phyloP scores from a whole-genome alignment of 2,329 filamentous ascomycete genomes.

The Colletotrichum somersetense region DNA sequence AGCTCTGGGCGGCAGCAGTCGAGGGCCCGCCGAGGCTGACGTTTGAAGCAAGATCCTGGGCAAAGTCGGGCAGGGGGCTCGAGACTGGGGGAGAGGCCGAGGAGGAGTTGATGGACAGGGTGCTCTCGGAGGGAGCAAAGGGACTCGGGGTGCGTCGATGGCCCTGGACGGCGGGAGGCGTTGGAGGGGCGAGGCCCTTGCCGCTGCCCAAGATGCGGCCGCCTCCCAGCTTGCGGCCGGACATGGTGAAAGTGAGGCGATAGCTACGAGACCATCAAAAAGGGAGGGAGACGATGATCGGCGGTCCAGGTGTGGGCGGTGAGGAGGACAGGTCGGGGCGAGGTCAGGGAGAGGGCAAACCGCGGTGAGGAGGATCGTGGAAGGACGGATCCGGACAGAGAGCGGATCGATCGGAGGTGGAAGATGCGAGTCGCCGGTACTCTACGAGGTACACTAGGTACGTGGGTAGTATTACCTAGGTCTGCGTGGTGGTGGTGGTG shows the following conservation, averaged over 20 bases:
- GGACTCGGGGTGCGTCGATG: slow-evolving; percentile 63
- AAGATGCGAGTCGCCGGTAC: neutral
- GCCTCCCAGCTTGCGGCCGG: slow-evolving; percentile 88
- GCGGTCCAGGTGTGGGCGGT: slow-evolving; percentile 6
- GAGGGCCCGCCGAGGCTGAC: slow-evolving; percentile 75
- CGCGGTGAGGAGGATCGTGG: neutral
- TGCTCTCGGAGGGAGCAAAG: slow-evolving; percentile 74
- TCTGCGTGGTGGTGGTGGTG: neutral
- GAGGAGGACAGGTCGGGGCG: slow-evolving; percentile 50
- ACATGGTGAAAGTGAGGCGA: slow-evolving; percentile 68
- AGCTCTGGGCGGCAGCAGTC: slow-evolving; percentile 68
- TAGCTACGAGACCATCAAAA: slow-evolving; percentile 38
- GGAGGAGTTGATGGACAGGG: slow-evolving; percentile 81
- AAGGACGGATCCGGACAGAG: neutral
- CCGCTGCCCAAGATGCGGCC: slow-evolving; percentile 91
- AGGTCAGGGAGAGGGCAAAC: slow-evolving; percentile 31
- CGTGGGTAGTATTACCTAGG: too few relatives aligned
- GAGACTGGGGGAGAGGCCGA: slow-evolving; percentile 70
- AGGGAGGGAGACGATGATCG: slow-evolving; percentile 23
- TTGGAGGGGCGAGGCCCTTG: slow-evolving; percentile 80
- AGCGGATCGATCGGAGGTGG: neutral
- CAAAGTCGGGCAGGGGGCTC: slow-evolving; percentile 75
- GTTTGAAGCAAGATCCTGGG: slow-evolving; percentile 84
- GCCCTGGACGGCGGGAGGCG: slow-evolving; percentile 52
- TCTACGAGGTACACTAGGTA: too few relatives aligned